Base-by-base conservation (phyloP, 306 rosid species). In the Cyclanthera cordifolia region DNA sequence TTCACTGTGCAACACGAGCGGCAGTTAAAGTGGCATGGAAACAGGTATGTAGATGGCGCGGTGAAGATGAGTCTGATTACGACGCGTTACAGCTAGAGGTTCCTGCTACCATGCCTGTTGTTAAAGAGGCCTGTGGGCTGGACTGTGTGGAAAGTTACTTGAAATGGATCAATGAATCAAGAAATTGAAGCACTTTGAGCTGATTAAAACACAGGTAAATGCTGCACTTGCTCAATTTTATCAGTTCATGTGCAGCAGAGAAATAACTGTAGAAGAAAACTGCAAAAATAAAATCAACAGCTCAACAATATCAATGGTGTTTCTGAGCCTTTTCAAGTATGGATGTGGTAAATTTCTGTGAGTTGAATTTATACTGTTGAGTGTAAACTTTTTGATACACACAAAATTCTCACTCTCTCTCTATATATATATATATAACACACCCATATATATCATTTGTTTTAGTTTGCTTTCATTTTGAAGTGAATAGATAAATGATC, bases 71-170 rank as follows among this genome's bases (percentile, higher is more conserved):
- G 71, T 20, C 58, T 15, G 73, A 74, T 55, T n/a, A n/a, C n/a
- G 59, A 81, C 19, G 47, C 54, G 50, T 86, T 93, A 81, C 76
- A 87, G 27, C 78, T 89, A 83, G 82, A 72, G 50, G 94, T 90
- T 65, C 99, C 99, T 2, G 99, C 99, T 48, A 87, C 82, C 70
- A 77, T 87, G 96, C 88, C 94, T 37, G 90, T 90, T 73, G 94
- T 93, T 27, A 93, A 93, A 75, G 85, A 80, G 80, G 83, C 81
- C 47, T 80, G 83, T 65, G 96, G 99, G 30, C 83, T 87, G 6
- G 85, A 93, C 72, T 24, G 63, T 67, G 96, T 93, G 39, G 84
- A 93, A 74, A 83, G 66, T 75, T 93, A 83, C 87, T 76, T 93
- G 84, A 78, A 89, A 75, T 85, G 93, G 95, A 79, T 41, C 23